These are phyloP conservation scores for Colletotrichum sp. DNA, from an alignment of 2,329 filamentous ascomycete species.

Conservation along the genomic window DNA sequence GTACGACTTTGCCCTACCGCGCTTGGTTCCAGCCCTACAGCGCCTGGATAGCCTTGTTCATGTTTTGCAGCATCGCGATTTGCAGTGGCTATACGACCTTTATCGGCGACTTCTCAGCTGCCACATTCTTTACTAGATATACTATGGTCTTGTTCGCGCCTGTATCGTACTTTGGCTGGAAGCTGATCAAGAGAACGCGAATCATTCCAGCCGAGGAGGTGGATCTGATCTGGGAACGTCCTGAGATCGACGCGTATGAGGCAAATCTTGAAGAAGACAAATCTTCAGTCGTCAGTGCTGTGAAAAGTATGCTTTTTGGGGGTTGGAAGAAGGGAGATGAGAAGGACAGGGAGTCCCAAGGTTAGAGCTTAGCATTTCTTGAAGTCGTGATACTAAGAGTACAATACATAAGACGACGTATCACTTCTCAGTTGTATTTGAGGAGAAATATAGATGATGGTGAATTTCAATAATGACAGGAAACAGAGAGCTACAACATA, in stretches of 20 bases:
- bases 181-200: slow-evolving; percentile 63
- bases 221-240: slow-evolving; percentile 65
- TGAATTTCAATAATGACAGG: background rate
- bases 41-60: slow-evolving; percentile 58
- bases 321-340: background rate
- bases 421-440: background rate
- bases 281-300: background rate
- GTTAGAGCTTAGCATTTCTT: background rate
- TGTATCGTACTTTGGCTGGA: slow-evolving; percentile 61
- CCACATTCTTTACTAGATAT: slow-evolving; percentile 68
- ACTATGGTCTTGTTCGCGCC: slow-evolving; percentile 67
- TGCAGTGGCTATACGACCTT: slow-evolving; percentile 67
- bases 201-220: slow-evolving; percentile 58
- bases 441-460: background rate
- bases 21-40: slow-evolving; percentile 72
- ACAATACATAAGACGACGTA: background rate
- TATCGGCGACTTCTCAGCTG: slow-evolving; percentile 58
- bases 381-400: background rate
- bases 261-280: slow-evolving; percentile 5
- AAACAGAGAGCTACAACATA: background rate
- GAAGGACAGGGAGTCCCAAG: background rate
- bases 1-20: slow-evolving; percentile 65
- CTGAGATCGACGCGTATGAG: slow-evolving; percentile 63
- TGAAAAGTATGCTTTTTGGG: background rate
- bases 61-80: slow-evolving; percentile 67